Conservation (phyloP, 2,329 filamentous ascomycete species). For the Aspergillus eucalypticola region DNA sequence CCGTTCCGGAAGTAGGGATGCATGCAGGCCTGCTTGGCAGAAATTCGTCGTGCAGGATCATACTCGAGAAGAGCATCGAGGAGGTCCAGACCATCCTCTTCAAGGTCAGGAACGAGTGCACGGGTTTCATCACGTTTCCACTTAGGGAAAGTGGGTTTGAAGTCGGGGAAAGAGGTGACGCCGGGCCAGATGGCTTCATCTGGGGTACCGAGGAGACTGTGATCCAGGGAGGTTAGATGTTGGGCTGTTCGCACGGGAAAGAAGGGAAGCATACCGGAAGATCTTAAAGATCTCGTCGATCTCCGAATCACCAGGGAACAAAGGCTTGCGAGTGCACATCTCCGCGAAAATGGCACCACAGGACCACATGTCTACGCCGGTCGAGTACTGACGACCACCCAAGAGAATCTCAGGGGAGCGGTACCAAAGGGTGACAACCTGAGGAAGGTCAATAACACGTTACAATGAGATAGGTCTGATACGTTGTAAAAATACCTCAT, state of each 20-base stretch:
- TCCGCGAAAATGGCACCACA: slow-evolving; percentile 93
- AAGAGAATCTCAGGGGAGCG: slow-evolving; percentile 86
- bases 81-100: slow-evolving; percentile 57
- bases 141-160: slow-evolving; percentile 89
- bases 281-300: slow-evolving; percentile 96
- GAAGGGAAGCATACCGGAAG: slow-evolving; percentile 65
- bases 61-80: slow-evolving; percentile 75
- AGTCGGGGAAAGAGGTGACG: slow-evolving; percentile 92
- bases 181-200: slow-evolving; percentile 82
- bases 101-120: slow-evolving; percentile 70
- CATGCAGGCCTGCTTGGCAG: slow-evolving; percentile 80
- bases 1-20: slow-evolving; percentile 75
- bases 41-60: slow-evolving; percentile 82
- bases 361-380: slow-evolving; percentile 95
- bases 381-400: slow-evolving; percentile 88
- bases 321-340: slow-evolving; percentile 90
- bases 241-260: neutral
- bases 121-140: slow-evolving; percentile 72
- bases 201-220: slow-evolving; percentile 78
- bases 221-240: slow-evolving; percentile 20
- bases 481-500: slow-evolving; percentile 60
- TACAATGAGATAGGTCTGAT: neutral
- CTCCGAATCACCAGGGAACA: slow-evolving; percentile 90
- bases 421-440: slow-evolving; percentile 92
- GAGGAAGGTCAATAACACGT: slow-evolving; percentile 15